These are phyloP conservation scores for Coemansia brasiliensis DNA, from an alignment of 192 early-diverging fungal species.

Conservation along the genomic window DNA sequence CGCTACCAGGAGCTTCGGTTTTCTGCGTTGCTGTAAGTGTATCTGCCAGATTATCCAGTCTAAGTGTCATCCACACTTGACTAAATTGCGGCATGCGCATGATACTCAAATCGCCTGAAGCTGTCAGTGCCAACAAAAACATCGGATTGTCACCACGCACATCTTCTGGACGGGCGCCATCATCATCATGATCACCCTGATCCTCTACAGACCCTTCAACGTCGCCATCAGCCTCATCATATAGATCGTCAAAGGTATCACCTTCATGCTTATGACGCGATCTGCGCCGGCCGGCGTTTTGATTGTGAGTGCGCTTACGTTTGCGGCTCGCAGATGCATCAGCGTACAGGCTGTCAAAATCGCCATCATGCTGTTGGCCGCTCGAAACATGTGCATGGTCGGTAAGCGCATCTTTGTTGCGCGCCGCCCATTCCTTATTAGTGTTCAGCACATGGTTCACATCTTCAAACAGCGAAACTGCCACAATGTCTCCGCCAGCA, in stretches of 20 bases:
- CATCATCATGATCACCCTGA: neutral
- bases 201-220: neutral
- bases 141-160: slow-evolving; percentile 23
- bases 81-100: slow-evolving; percentile 37
- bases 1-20: neutral
- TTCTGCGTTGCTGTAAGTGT: slow-evolving; percentile 10
- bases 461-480: slow-evolving; percentile 43
- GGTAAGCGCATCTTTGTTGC: slow-evolving; percentile 17
- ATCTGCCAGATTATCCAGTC: slow-evolving; percentile 34
- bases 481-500: slow-evolving; percentile 9
- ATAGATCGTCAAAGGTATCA: slow-evolving; percentile 33
- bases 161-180: slow-evolving; percentile 13
- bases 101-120: slow-evolving; percentile 29
- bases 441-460: slow-evolving; percentile 21
- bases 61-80: slow-evolving; percentile 29
- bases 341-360: slow-evolving; percentile 41
- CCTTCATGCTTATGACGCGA: slow-evolving; percentile 15
- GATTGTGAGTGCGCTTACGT: slow-evolving; percentile 18
- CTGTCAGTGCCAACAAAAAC: slow-evolving; percentile 17
- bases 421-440: slow-evolving; percentile 36
- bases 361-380: slow-evolving; percentile 13
- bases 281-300: slow-evolving; percentile 5
- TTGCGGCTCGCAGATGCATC: slow-evolving; percentile 17
- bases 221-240: slow-evolving; percentile 52
- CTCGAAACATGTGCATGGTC: slow-evolving; percentile 11